Conservation (phyloP, 306 rosid genomes). For the Lablab purpureus region DNA sequence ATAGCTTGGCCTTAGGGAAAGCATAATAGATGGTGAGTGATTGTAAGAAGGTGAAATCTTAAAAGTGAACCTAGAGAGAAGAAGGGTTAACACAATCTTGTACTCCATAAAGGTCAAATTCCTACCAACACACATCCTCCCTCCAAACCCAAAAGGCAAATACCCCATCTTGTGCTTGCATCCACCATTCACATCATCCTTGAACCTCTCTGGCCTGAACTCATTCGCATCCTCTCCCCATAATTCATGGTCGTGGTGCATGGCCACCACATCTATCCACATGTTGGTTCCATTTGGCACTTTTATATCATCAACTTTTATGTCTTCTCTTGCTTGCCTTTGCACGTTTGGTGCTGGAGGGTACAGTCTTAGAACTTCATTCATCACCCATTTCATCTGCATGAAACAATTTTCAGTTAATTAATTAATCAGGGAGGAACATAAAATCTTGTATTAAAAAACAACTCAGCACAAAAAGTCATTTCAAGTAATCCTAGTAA, state of each 20-base stretch:
- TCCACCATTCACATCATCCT: conserved; percentile 70
- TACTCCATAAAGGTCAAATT: conserved; percentile 86
- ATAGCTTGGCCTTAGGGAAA: conserved; percentile 72
- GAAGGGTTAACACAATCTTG: conserved; percentile 71
- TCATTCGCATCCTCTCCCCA: conserved; percentile 90
- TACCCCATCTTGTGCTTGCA: conserved; percentile 92
- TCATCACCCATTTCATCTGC: conserved; percentile 97
- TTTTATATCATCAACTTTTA: conserved; percentile 53
- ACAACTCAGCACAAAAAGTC: too few species aligned
- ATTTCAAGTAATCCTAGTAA: not conserved
- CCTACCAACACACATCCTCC: conserved; percentile 92
- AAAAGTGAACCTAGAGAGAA: conserved; percentile 73
- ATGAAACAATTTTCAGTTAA: too few species aligned
- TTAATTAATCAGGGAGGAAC: too few species aligned
- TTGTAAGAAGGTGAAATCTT: conserved; percentile 64
- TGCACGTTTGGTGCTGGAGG: conserved; percentile 93
- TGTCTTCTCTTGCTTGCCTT: conserved; percentile 86
- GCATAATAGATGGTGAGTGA: conserved; percentile 79
- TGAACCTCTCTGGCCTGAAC: conserved; percentile 64
- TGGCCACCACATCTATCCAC: conserved; percentile 89
- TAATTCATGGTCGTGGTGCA: conserved; percentile 77
- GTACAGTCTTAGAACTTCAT: conserved; percentile 84
- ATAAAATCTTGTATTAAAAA: not conserved
- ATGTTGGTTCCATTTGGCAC: conserved; percentile 85
- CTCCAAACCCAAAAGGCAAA: conserved; percentile 95